These are phyloP conservation scores for Trapa incisa DNA, from an alignment of 345 rosid species.

Conservation along the genomic window DNA sequence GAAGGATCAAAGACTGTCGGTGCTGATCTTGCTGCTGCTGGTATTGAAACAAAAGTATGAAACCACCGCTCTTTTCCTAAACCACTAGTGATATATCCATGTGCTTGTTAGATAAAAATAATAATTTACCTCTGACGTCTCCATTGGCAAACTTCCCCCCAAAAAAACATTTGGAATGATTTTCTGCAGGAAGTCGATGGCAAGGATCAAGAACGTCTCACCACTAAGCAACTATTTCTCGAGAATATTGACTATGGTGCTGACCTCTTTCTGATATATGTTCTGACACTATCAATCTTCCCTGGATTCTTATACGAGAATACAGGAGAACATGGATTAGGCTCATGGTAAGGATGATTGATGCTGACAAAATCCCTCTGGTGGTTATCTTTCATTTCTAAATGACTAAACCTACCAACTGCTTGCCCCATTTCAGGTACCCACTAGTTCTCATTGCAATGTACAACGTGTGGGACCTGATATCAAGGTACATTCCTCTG, in stretches of 20 bases:
- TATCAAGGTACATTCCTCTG: constrained; percentile 55
- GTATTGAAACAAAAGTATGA: constrained; percentile 29
- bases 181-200: background rate
- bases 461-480: constrained; percentile 60
- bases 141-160: too few relatives aligned
- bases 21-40: constrained; percentile 82
- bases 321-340: constrained; percentile 5
- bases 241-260: constrained; percentile 10
- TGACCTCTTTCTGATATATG: constrained; percentile 9
- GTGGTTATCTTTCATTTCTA: too few relatives aligned
- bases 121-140: too few relatives aligned
- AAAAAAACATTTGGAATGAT: background rate
- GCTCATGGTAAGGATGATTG: constrained; percentile 7
- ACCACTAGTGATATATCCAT: background rate
- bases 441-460: constrained; percentile 50
- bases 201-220: background rate
- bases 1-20: constrained; percentile 83
- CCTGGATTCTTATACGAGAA: constrained; percentile 13
- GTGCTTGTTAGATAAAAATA: background rate
- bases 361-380: background rate
- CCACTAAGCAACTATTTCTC: constrained; percentile 6
- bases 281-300: constrained; percentile 12
- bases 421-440: constrained; percentile 31
- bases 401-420: background rate
- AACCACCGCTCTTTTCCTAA: background rate